Evolutionary conservation across 2,329 filamentous ascomycete species (phyloP).

Genomic region (Fusarium palustre): DNA sequence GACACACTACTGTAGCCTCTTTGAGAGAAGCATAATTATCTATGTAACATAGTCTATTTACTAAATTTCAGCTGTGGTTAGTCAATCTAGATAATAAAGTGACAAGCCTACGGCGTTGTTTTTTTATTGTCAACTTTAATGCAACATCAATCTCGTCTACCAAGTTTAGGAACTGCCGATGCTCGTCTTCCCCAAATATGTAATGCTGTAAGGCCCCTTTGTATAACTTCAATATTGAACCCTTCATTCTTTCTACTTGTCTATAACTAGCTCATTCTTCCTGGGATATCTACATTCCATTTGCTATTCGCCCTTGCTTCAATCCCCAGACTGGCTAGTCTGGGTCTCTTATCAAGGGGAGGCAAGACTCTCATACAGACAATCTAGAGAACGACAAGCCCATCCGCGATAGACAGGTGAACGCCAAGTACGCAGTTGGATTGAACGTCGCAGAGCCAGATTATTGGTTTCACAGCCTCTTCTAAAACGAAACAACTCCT

Average conservation of each 20-base stretch:
- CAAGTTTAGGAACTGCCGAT: background rate
- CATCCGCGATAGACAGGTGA: slow-evolving; percentile 39
- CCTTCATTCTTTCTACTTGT: background rate
- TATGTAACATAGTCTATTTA: background rate
- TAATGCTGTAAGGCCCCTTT: background rate
- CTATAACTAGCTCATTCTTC: background rate
- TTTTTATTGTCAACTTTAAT: background rate
- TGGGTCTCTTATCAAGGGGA: no score
- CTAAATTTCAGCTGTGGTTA: background rate
- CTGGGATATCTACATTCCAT: slow-evolving; percentile 7
- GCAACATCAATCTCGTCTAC: background rate
- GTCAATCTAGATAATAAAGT: background rate
- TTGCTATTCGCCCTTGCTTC: background rate
- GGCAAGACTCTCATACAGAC: background rate
- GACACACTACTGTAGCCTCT: background rate
- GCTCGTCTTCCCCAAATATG: background rate
- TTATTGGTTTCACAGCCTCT: background rate
- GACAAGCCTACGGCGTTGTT: background rate
- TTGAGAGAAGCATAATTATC: background rate
- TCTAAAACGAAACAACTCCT: background rate
- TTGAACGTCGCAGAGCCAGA: slow-evolving; percentile 4
- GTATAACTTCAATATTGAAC: background rate
- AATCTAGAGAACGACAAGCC: slow-evolving; percentile 22
- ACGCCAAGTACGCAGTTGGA: slow-evolving; percentile 13
- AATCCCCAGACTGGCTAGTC: background rate